Evolutionary conservation across 352 stramenopile genomes (phyloP).

Genomic region (Globisporangium megalacanthum): DNA sequence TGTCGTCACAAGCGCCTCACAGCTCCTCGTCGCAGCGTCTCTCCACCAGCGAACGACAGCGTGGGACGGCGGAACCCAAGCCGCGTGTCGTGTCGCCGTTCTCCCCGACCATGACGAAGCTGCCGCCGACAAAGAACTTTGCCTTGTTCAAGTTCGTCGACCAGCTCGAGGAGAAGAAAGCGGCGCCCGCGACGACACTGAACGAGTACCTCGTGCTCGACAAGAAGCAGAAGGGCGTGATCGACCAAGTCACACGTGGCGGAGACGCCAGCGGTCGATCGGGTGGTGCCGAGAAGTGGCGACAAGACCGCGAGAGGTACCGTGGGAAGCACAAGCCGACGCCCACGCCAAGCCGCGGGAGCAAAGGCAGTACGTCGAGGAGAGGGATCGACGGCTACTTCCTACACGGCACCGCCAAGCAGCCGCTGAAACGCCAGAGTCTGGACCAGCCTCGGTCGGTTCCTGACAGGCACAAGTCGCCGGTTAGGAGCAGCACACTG

Average conservation of each 20-base stretch:
- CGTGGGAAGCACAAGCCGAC: conserved; percentile 6
- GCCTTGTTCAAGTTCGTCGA: conserved; percentile 21
- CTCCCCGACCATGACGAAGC: neutral
- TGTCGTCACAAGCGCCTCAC: neutral
- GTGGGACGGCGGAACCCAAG: neutral
- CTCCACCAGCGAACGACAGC: neutral
- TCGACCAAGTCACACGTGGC: conserved; percentile 6
- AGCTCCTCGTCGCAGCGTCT: neutral
- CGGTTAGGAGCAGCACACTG: neutral
- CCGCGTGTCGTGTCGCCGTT: neutral
- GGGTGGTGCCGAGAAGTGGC: conserved; percentile 13
- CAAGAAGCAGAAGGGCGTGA: conserved; percentile 13
- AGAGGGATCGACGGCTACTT: too few relatives aligned
- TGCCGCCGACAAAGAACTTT: neutral
- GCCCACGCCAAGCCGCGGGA: neutral
- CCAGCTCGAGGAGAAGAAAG: conserved; percentile 27
- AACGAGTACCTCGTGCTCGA: conserved; percentile 31
- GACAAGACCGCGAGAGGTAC: conserved; percentile 14
- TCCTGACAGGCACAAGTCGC: neutral
- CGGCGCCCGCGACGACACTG: conserved; percentile 9
- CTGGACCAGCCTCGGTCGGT: neutral
- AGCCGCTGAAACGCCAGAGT: neutral
- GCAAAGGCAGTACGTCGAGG: too few relatives aligned
- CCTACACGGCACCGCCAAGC: too few relatives aligned
- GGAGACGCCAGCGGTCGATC: neutral